Percentiles rank a stretch among this genome's conserved stretches.
phyloP scores from a whole-genome alignment of 345 rosid species.

The Durio zibethinus region DNA sequence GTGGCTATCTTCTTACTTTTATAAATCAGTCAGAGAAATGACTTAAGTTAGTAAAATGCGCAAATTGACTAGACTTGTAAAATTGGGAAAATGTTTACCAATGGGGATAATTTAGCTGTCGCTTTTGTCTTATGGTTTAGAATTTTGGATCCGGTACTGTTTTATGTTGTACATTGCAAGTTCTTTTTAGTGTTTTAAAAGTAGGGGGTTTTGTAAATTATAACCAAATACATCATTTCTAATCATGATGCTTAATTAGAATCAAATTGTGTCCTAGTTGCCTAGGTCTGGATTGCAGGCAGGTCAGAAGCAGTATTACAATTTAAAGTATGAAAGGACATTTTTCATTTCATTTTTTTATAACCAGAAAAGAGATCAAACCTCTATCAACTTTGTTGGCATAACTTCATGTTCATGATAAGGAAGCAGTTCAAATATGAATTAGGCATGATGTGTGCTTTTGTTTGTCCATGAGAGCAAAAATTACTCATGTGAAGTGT shows the following conservation, averaged over 20 bases:
- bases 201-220: background rate
- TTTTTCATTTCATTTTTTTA: background rate
- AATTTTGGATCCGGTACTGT: background rate
- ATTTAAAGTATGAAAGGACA: background rate
- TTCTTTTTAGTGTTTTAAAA: background rate
- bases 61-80: background rate
- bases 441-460: background rate
- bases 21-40: background rate
- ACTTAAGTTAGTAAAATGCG: background rate
- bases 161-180: background rate
- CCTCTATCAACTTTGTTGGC: background rate
- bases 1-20: background rate
- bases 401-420: background rate
- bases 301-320: background rate
- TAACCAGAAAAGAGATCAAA: background rate
- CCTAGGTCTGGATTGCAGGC: background rate
- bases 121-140: background rate
- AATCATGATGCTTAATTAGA: background rate
- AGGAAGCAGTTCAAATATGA: background rate
- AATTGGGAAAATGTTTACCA: background rate
- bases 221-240: background rate
- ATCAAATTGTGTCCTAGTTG: background rate
- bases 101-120: background rate
- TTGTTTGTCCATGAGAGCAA: background rate
- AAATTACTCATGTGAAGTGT: background rate